A percentile compares a stretch with the other conserved stretches of the same genome.
These are phyloP conservation scores for Colletotrichum brevisporum DNA, from an alignment of 2,329 filamentous ascomycete species.

Conservation along the genomic window DNA sequence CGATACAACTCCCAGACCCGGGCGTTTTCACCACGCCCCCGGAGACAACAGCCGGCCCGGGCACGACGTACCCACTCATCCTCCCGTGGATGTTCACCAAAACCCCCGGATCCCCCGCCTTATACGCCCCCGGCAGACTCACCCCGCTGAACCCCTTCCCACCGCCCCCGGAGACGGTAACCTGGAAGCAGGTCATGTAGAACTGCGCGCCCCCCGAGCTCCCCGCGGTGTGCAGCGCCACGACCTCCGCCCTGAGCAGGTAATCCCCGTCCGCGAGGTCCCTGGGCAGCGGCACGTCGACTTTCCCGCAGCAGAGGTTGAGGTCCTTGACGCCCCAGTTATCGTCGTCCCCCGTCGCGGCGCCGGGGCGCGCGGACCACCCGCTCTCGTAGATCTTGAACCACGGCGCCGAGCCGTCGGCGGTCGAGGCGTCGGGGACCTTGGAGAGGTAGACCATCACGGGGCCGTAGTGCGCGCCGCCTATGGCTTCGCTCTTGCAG, in stretches of 20 bases:
- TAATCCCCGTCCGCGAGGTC: slow-evolving; percentile 55
- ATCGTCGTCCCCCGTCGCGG: slow-evolving; percentile 58
- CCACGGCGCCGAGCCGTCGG: slow-evolving; percentile 59
- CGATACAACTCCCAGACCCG: slow-evolving; percentile 53
- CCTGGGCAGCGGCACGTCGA: slow-evolving; percentile 55
- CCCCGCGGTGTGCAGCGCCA: slow-evolving; percentile 62
- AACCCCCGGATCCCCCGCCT: slow-evolving; percentile 60
- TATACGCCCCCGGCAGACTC: slow-evolving; percentile 60
- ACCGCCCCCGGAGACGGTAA: slow-evolving; percentile 46
- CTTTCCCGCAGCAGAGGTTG: slow-evolving; percentile 56
- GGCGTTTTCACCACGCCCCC: slow-evolving; percentile 57
- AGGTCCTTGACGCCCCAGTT: slow-evolving; percentile 61
- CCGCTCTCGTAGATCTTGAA: slow-evolving; percentile 69
- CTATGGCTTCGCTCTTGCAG: slow-evolving; percentile 65
- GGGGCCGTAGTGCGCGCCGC: slow-evolving; percentile 68
- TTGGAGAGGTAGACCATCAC: slow-evolving; percentile 67
- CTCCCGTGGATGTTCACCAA: slow-evolving; percentile 62
- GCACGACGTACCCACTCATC: slow-evolving; percentile 56
- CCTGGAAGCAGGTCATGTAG: slow-evolving; percentile 57
- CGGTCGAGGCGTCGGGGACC: slow-evolving; percentile 61
- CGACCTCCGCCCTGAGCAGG: slow-evolving; percentile 63
- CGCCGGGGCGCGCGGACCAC: slow-evolving; percentile 50
- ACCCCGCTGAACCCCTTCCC: slow-evolving; percentile 50
- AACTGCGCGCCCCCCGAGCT: slow-evolving; percentile 51
- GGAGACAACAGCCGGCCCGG: slow-evolving; percentile 58